Base-by-base conservation (phyloP, 2,329 filamentous ascomycete species). In the Ceratocystiopsis sp. region DNA sequence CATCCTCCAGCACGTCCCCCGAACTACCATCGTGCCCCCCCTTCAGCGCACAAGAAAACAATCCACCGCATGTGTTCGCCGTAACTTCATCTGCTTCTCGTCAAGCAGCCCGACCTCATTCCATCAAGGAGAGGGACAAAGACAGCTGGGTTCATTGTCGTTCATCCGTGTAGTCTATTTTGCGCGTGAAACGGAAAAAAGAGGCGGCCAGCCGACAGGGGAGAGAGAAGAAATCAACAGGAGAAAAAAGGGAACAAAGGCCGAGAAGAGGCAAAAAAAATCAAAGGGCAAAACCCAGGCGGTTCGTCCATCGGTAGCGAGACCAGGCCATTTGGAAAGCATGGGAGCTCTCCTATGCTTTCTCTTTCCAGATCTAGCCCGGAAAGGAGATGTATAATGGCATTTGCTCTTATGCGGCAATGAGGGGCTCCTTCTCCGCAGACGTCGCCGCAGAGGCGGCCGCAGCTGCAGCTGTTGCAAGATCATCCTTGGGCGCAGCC, bases 401-500 rank as follows among this genome's bases (percentile, higher is more conserved):
- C 16, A 11, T 16, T 21, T 12, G 3, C 11, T n/a, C 36, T 43
- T 51, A 51, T 34, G 41, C n/a, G 9, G 47, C 41, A 37, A 50
- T 41, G 34, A 52, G 51, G 17, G 51, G 48, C 42, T 54, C 53
- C 44, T 57, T 50, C 25, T 54, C 51, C 16, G 35, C 32, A 13
- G 32, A 18, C 35, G 29, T 14, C 39, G 61, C 25, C 10, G 25
- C 25, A 11, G 25, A 29, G 10, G 25, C 10, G 25, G 25, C 25
- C 25, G 25, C 25, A 29, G 25, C 55, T 13, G 32, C 12, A 15
- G 29, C 32, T 15, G 19, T 18, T 5, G 69, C 68, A 56, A 74
- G 71, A 51, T 72, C 67, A 47, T 56, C 46, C 54, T 59, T 59
- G 44, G 61, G 60, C 18, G 57, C 64, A 41, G 61, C 55, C 3